These are phyloP conservation scores for Cladophialophora yegresii DNA, from an alignment of 2,329 filamentous ascomycete species.

Conservation along the genomic window DNA sequence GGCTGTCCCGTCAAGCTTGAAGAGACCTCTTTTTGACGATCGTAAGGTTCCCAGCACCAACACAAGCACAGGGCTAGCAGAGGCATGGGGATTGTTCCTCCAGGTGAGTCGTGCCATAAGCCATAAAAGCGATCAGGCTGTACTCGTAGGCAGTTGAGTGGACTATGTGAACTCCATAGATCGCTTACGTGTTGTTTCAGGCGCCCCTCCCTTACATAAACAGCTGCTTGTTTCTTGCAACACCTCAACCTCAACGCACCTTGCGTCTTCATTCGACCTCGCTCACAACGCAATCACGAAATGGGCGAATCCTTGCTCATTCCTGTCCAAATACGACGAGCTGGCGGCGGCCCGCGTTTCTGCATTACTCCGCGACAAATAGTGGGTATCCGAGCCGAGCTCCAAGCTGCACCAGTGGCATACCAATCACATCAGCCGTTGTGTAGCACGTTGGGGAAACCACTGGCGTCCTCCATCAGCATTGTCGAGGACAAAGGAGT, in stretches of 20 bases:
- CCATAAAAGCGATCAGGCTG: neutral
- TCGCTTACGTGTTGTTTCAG: neutral
- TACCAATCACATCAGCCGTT: conserved; percentile 9
- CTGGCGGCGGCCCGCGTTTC: neutral
- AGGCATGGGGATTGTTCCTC: neutral
- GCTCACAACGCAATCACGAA: neutral
- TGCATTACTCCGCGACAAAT: neutral
- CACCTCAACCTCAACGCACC: conserved; percentile 4
- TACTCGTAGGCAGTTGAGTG: neutral
- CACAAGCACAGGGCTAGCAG: neutral
- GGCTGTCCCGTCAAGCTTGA: neutral
- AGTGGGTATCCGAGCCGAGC: neutral
- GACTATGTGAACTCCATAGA: neutral
- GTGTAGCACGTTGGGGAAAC: conserved; percentile 11
- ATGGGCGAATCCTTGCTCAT: neutral
- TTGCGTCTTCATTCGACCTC: neutral
- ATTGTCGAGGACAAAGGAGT: neutral
- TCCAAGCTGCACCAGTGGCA: neutral
- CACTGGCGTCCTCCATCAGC: conserved; percentile 1
- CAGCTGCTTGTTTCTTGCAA: neutral
- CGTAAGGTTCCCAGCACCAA: neutral
- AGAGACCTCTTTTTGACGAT: neutral
- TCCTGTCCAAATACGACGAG: neutral
- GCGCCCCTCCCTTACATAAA: neutral
- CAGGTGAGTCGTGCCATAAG: neutral